Conservation (phyloP, 2,329 filamentous ascomycete genomes). For the Hypocrella siamensis region DNA sequence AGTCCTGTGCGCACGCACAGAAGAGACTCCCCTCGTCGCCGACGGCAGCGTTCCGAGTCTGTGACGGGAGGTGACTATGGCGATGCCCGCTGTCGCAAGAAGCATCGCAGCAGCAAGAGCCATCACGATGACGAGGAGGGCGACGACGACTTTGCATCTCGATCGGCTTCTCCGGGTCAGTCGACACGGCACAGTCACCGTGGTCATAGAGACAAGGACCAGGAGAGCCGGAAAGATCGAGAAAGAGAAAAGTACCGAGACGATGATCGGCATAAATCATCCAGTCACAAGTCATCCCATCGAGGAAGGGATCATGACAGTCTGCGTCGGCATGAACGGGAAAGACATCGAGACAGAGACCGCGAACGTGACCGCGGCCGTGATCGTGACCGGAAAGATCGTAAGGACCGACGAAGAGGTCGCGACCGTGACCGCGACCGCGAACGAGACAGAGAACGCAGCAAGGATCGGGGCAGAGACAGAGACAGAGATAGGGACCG, state of each 20-base stretch:
- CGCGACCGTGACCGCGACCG: conserved; percentile 9
- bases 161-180: conserved; percentile 48
- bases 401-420: conserved; percentile 20
- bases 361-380: conserved; percentile 15
- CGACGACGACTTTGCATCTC: conserved; percentile 19
- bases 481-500: conserved; percentile 14
- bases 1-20: conserved; percentile 20
- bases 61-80: conserved; percentile 31
- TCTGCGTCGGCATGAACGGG: conserved; percentile 15
- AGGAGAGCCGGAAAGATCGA: conserved; percentile 24
- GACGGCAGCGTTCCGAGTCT: conserved; percentile 39
- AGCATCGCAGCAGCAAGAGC: conserved; percentile 27
- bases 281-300: conserved; percentile 24
- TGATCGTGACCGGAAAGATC: conserved; percentile 18
- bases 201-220: conserved; percentile 41
- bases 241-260: conserved; percentile 29
- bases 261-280: conserved; percentile 22
- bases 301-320: conserved; percentile 23
- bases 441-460: conserved; percentile 5
- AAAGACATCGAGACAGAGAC: conserved; percentile 21
- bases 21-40: conserved; percentile 31
- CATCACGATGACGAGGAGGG: conserved; percentile 28
- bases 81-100: conserved; percentile 31
- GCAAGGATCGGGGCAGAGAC: conserved; percentile 8
- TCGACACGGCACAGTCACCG: conserved; percentile 41